Conservation (phyloP, 805 yeast species). For the Candida easanensis region DNA sequence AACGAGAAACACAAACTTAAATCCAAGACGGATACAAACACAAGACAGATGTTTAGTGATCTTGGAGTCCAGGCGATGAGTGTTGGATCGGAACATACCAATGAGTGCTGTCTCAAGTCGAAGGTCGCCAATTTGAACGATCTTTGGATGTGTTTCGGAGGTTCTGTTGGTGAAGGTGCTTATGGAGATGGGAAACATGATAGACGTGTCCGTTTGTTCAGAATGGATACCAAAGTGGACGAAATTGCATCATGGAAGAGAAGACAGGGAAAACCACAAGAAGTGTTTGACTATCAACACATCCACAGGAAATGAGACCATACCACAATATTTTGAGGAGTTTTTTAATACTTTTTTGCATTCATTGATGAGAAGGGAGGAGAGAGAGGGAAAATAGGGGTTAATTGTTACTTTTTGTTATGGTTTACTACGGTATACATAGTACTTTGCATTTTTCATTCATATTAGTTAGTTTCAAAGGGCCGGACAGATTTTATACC, state of each 20-base stretch:
- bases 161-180: constrained; percentile 64
- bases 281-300: constrained; percentile 43
- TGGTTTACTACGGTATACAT: no score
- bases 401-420: no score
- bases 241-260: constrained; percentile 62
- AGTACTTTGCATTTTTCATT: no score
- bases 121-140: constrained; percentile 25
- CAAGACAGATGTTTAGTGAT: constrained; percentile 40
- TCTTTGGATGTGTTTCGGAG: constrained; percentile 67
- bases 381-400: no score
- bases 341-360: not conserved
- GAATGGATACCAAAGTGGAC: constrained; percentile 39
- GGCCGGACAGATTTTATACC: no score
- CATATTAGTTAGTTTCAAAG: no score
- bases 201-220: constrained; percentile 54
- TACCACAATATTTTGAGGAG: not conserved
- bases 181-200: constrained; percentile 48
- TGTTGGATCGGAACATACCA: constrained; percentile 70
- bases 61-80: constrained; percentile 51
- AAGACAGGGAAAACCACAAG: constrained; percentile 41
- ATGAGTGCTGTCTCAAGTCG: constrained; percentile 56
- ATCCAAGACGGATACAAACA: constrained; percentile 34
- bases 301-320: constrained; percentile 18
- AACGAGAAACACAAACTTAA: constrained; percentile 38
- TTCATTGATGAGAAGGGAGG: no score